These are phyloP conservation scores for Solanum pimpinellifolium DNA, from an alignment of 257 asterid species.

Conservation along the genomic window DNA sequence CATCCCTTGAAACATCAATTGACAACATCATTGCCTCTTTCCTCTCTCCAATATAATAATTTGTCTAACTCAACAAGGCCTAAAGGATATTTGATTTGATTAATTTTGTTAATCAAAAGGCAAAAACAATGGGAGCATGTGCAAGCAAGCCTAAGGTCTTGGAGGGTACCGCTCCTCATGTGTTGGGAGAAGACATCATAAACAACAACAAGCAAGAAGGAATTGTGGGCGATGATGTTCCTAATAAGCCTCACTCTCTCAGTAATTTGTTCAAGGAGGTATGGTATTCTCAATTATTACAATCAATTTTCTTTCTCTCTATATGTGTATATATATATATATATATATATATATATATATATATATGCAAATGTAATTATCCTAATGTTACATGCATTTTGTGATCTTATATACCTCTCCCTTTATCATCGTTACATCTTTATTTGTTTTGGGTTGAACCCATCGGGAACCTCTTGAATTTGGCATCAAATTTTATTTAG, in stretches of 20 bases:
- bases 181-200: slow-evolving; percentile 1
- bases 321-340: background rate
- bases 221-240: background rate
- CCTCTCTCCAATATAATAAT: background rate
- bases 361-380: background rate
- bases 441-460: too few relatives aligned
- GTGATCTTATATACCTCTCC: background rate
- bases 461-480: too few relatives aligned
- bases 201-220: background rate
- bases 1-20: background rate
- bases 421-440: too few relatives aligned
- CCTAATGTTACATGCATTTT: background rate
- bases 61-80: background rate
- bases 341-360: background rate
- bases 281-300: background rate
- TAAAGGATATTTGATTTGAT: background rate
- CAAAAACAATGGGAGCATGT: background rate
- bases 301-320: background rate
- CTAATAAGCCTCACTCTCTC: slow-evolving; percentile 30
- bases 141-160: background rate
- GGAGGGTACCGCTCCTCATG: background rate
- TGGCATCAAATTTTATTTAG: too few relatives aligned
- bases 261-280: slow-evolving; percentile 37
- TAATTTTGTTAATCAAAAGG: background rate
- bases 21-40: background rate